Evolutionary conservation across 106 monocot species (phyloP), one percentile per base, ranked within the genome.

Genomic region (Chionographis japonica): DNA sequence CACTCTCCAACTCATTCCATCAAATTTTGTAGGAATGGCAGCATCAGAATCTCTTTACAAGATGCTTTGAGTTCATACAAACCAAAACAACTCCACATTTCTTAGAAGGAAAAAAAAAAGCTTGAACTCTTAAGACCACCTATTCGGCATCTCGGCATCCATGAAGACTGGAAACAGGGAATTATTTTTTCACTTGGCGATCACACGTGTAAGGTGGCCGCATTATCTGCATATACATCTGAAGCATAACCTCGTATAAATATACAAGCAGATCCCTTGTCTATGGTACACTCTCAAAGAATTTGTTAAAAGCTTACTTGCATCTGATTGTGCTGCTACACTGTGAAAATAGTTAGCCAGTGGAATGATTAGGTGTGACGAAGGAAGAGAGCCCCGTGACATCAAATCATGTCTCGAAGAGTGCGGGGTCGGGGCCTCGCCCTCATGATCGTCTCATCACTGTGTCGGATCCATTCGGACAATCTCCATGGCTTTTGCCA

Each of bases 401-500:
- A 60, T 75, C 58, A 71, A 6, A 70, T 12, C 6, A 58, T 36
- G 49, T 63, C 43, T 65, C 71, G 62, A 50, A 77, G 67, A 57
- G 76, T 50, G 50, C 69, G 76, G 9, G 72, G 80, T 65, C 90
- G 78, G 3, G 88, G 84, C 51, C 80, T 80, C 15, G 84, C 10
- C 66, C 92, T 86, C 68, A 80, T 80, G 67, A 92, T 81, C 15
- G 86, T 92, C 54, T 97, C 82, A 68, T 97, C 95, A 37, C 80
- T 92, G 17, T 87, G 86, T 37, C 89, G 73, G 42, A 97, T 92
- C 68, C 63, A 75, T 73, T 92, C 95, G 38, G 92, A 89, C 56
- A 97, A 56, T 68, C 76, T 92, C 95, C 95, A 97, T 13, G 95
- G 95, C 51, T 97, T 97, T 68, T 97, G 95, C 95, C 95, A 97